Base-by-base conservation (phyloP, 306 rosid genomes). In the Quercus ilex region DNA sequence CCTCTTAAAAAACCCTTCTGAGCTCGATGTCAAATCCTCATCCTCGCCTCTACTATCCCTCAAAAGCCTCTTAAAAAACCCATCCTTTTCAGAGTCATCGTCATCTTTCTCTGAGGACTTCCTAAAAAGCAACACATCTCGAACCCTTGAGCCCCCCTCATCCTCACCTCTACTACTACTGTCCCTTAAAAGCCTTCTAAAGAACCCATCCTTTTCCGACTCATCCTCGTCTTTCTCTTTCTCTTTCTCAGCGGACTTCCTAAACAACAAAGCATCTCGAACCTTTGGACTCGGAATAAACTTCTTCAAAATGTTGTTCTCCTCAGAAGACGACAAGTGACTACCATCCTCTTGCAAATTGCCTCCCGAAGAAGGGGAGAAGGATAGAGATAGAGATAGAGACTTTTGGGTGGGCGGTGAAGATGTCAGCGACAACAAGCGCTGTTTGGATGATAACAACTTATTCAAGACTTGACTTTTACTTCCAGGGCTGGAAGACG, bases 1-100 rank as follows among this genome's bases (percentile, higher is more conserved):
- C 80, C 83, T 92, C 88, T 91, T 95, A 80, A 95, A 95, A 73
- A 93, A 90, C 0, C 98, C 96, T 25, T 95, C 99, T 14, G 97
- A 90, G 80, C 96, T 89, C 21, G 96, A 82, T 38, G 91, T 82
- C 71, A 87, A 64, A 28, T 92, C 99, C 80, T 93, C 99, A 72
- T 90, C 92, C 35, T 91, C 96, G 20, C 94, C 97, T 87, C 77
- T 91, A 77, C 86, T 91, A 49, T 94, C 99, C 88, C 88, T 89
- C 43, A 91, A 80, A 82, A 95, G 31, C 82, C 94, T 88, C 82
- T 88, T 90, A 81, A 95, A 91, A 88, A 95, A 95, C 28, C 98
- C 91, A 26, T 93, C 97, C 86, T 89, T 93, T 73, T 90, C 98
- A 6, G 94, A 83, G 71, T 93, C 94, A 69, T 89, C 94, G 1